Base-by-base conservation (phyloP, 2,329 filamentous ascomycete genomes). In the Beauveria pseudobassiana region DNA sequence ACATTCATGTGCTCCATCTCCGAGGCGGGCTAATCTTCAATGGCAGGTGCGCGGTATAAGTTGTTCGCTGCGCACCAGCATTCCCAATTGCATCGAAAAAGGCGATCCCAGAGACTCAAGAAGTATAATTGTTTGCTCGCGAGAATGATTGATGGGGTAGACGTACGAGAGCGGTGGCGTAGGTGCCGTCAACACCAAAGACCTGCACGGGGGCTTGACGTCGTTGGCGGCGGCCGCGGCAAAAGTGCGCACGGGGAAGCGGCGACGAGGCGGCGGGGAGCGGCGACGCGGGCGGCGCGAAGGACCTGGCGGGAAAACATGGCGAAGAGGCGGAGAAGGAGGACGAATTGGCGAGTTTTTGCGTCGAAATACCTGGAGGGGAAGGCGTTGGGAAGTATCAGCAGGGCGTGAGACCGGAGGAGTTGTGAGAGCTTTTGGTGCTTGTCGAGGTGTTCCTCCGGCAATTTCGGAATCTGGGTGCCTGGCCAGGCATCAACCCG, bases 171-270 rank as follows among this genome's bases (percentile, higher is more conserved):
- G 95, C 95, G 81, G 89, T 92, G 76, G 95, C 95, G 82, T 99
- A 99, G 76, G 93, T 98, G 78, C 95, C 95, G 79, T 98, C 95
- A 74, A 99, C 82, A 71, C 95, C 95, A 80, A 91, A 99, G 74
- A 99, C 86, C 71, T 93, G 85, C 75, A 97, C 83, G 69, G 95
- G 71, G 93, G 87, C 83, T 90, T 93, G 76, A 86, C 79, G 64
- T 87, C 86, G 75, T 86, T 80, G 72, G 82, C 76, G 69, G 85
- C 76, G 72, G 84, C 81, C 70, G 91, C 91, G 78, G 91, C 90
- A 73, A 91, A 97, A 77, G 85, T 86, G 77, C 93, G 88, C 77
- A 86, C 79, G 72, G 84, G 72, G 80, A 81, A 73, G 74, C 69
- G 66, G 70, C 68, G 63, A 69, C 61, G 65, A 83, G 77, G 70